A percentile compares a stretch with the other conserved stretches of the same genome.
Evolutionary conservation across 2,329 filamentous ascomycete species (phyloP).

Genomic region (Helotiales sp.): DNA sequence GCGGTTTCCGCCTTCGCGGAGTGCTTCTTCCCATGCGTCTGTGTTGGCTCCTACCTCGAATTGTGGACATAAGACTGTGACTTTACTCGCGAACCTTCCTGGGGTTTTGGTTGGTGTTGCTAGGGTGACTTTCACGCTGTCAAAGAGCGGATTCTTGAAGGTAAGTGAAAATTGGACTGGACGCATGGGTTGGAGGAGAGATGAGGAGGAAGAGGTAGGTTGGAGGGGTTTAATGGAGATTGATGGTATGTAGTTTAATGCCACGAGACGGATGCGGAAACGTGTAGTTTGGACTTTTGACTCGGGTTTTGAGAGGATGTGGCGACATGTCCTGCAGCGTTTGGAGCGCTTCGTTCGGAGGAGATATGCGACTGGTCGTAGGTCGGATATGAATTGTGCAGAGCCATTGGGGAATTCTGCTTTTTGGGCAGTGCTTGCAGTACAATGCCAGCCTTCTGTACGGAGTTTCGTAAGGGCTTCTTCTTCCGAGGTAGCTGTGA

Average conservation of each 20-base stretch:
- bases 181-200: constrained; percentile 39
- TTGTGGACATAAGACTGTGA: constrained; percentile 91
- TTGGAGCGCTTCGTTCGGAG: constrained; percentile 92
- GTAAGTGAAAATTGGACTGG: constrained; percentile 83
- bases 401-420: constrained; percentile 46
- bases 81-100: constrained; percentile 72
- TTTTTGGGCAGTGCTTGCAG: constrained; percentile 54
- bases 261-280: constrained; percentile 90
- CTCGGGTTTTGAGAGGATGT: constrained; percentile 94
- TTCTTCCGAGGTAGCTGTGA: constrained; percentile 54
- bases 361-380: constrained; percentile 79
- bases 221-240: constrained; percentile 69
- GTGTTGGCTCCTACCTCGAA: constrained; percentile 95
- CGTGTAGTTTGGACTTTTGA: constrained; percentile 84
- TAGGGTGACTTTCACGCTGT: constrained; percentile 81
- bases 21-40: constrained; percentile 89
- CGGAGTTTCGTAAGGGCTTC: constrained; percentile 56
- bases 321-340: constrained; percentile 86
- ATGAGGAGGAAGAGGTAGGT: constrained; percentile 29
- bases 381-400: constrained; percentile 66
- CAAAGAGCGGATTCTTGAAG: constrained; percentile 92
- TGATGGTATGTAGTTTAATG: constrained; percentile 82
- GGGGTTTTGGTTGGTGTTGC: constrained; percentile 81
- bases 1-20: constrained; percentile 44
- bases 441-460: constrained; percentile 62